Evolutionary conservation across 805 yeast species (phyloP), one percentile per base, ranked within the genome.

Genomic region (Brettanomyces sp.): DNA sequence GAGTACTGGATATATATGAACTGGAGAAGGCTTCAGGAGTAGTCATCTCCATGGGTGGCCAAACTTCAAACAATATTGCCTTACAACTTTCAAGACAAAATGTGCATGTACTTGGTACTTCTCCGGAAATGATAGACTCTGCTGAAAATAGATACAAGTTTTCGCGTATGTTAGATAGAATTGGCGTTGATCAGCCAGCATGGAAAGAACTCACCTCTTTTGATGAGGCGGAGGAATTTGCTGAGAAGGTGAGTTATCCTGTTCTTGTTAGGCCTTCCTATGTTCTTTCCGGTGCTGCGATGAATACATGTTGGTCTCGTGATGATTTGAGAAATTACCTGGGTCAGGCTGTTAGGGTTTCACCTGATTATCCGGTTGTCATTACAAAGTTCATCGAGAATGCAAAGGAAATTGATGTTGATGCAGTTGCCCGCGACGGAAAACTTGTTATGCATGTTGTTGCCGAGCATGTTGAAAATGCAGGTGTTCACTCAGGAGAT

Each of bases 401-500:
- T 53, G 97, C 98, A 39, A 87, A 91, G 73, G 99, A 91, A 71
- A 91, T 91, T 60, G 99, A 91, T 69, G 90, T 91, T 93, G 99
- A 91, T 65, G 98, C 96, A 42, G 98, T 91, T 60, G 98, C 99
- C 38, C 79, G 78, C 64, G 86, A 91, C 60, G 99, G 99, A 67
- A 80, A 89, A 66, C 74, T 91, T 69, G 77, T 93, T 56, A 87
- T 91, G 89, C 98, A 91, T 65, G 98, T 89, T 63, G 96, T 91
- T 48, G 88, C 96, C 46, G 98, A 93, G 69, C 99, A 91, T 65
- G 96, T 93, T 54, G 99, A 91, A 72, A 91, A 91, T 63, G 99
- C 99, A 25, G 99, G 99, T 78, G 96, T 91, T 39, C 99, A 91
- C 69, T 91, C 98, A 44, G 99, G 99, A 75, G 99, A 91, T 68